Conservation (phyloP, 2,329 filamentous ascomycete species). For the Pseudocercospora cruenta region DNA sequence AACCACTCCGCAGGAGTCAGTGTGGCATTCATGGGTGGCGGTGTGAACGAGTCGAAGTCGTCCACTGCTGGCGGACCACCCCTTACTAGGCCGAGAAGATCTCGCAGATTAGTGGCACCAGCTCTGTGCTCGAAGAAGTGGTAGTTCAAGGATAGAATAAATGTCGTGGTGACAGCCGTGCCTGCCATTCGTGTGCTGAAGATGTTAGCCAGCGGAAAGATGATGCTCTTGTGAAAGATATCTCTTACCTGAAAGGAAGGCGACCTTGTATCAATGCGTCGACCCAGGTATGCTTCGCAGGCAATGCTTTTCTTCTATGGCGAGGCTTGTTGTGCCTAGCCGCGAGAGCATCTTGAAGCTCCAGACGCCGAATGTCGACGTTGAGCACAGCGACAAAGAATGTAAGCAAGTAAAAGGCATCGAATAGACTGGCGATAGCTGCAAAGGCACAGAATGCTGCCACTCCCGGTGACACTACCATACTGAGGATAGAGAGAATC, state of each 20-base stretch:
- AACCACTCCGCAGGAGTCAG: conserved; percentile 78
- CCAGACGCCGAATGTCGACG: conserved; percentile 75
- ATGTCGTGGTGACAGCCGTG: conserved; percentile 71
- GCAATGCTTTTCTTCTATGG: conserved; percentile 28
- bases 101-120: conserved; percentile 33
- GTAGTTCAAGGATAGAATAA: conserved; percentile 74
- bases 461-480: conserved; percentile 69
- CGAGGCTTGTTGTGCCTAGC: conserved; percentile 35
- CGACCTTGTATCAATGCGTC: conserved; percentile 67
- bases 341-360: conserved; percentile 72
- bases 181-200: conserved; percentile 73
- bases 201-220: background rate
- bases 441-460: conserved; percentile 77
- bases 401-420: conserved; percentile 77
- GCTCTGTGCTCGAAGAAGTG: conserved; percentile 72
- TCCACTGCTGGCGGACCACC: conserved; percentile 23
- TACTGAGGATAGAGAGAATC: conserved; percentile 68
- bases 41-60: conserved; percentile 40
- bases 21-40: conserved; percentile 70
- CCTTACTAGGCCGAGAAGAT: conserved; percentile 36
- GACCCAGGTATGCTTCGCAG: conserved; percentile 57
- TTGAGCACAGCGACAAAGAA: conserved; percentile 80
- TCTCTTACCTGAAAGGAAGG: conserved; percentile 52
- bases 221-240: background rate
- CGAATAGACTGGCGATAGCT: conserved; percentile 73